Evolutionary conservation across 139 green algal species (phyloP).

Genomic region (Chlorella sorokiniana): DNA sequence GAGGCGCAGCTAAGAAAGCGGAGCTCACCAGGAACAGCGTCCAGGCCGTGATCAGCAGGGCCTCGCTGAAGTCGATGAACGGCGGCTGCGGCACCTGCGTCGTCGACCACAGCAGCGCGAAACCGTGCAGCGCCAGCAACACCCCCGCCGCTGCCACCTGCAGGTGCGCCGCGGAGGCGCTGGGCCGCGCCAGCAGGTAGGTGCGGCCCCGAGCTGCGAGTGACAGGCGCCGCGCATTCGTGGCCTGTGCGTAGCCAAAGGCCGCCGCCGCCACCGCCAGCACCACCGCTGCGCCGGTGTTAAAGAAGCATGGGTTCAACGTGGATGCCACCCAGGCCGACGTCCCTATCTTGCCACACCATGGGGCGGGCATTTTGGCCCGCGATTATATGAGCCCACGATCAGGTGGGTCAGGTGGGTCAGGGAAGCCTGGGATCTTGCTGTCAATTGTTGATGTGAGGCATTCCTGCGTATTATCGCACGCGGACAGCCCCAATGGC

Average conservation of each 20-base stretch:
- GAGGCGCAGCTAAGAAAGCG: background rate
- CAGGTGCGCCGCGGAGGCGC: background rate
- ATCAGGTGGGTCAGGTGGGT: background rate
- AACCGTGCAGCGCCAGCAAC: conserved; percentile 16
- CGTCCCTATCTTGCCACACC: background rate
- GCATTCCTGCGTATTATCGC: background rate
- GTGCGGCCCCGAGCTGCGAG: background rate
- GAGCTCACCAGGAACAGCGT: conserved; percentile 6
- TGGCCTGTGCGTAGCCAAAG: background rate
- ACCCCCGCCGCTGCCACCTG: background rate
- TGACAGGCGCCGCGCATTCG: background rate
- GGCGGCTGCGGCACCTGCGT: conserved; percentile 20
- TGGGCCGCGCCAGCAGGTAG: background rate
- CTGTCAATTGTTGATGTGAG: no score
- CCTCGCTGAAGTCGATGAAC: conserved; percentile 19
- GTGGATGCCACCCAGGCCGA: background rate
- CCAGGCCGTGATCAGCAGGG: conserved; percentile 23
- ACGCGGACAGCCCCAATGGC: no score
- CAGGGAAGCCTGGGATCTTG: no score
- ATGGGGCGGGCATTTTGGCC: background rate
- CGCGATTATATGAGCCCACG: background rate
- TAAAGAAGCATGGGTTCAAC: conserved; percentile 27
- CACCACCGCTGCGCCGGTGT: background rate
- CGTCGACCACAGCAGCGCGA: conserved; percentile 16
- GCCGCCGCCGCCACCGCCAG: background rate